Conservation (phyloP, 345 rosid genomes). For the Camelina sativa region DNA sequence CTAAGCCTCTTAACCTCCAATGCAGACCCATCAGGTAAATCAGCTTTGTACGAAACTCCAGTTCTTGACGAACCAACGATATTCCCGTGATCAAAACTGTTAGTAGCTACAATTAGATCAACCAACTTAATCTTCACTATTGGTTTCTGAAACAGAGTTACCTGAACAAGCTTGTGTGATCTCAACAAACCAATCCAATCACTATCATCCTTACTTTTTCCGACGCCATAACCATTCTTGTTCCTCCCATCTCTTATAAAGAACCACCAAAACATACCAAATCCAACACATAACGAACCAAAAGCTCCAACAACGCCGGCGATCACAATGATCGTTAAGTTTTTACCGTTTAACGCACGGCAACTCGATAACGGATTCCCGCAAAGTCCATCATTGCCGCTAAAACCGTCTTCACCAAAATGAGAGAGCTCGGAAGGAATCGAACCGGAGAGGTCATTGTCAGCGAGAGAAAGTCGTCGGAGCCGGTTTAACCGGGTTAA, state of each 20-base stretch:
- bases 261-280: slow-evolving; percentile 62
- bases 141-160: slow-evolving; percentile 64
- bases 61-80: slow-evolving; percentile 52
- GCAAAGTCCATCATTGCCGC: slow-evolving; percentile 53
- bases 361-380: slow-evolving; percentile 59
- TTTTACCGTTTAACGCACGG: slow-evolving; percentile 52
- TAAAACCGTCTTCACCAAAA: slow-evolving; percentile 45
- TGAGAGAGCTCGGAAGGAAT: slow-evolving; percentile 54
- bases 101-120: slow-evolving; percentile 57
- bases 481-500: slow-evolving; percentile 54
- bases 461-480: slow-evolving; percentile 50
- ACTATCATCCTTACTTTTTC: slow-evolving; percentile 48
- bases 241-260: slow-evolving; percentile 43
- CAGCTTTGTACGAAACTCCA: slow-evolving; percentile 59
- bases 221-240: slow-evolving; percentile 50
- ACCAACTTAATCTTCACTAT: slow-evolving; percentile 57
- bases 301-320: slow-evolving; percentile 58
- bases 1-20: slow-evolving; percentile 61
- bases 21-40: slow-evolving; percentile 60
- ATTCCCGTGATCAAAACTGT: slow-evolving; percentile 46
- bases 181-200: slow-evolving; percentile 57
- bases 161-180: slow-evolving; percentile 65
- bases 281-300: slow-evolving; percentile 49
- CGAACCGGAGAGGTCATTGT: slow-evolving; percentile 55
- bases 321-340: slow-evolving; percentile 48